phyloP scores from a whole-genome alignment of 345 rosid genomes.

The Excoecaria agallocha region DNA sequence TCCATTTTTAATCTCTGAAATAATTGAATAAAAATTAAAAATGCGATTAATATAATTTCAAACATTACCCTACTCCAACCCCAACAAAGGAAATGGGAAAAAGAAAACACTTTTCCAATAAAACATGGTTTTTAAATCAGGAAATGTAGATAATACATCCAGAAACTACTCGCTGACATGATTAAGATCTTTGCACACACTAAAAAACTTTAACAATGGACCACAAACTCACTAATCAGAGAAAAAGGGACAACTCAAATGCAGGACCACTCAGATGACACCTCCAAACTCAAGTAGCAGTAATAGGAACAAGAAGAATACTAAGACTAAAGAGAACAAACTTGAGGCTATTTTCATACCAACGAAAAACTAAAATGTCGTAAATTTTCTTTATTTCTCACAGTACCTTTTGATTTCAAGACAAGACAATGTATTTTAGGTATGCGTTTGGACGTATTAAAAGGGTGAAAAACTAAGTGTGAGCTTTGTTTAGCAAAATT shows the following conservation, averaged over 20 bases:
- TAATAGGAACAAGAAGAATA: conserved; percentile 14
- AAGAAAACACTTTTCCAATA: background rate
- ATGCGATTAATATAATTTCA: no score
- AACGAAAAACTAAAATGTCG: background rate
- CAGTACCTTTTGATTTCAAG: background rate
- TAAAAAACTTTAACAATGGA: conserved; percentile 37
- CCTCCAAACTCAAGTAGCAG: background rate
- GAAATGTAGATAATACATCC: background rate
- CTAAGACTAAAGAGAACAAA: background rate
- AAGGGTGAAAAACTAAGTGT: background rate
- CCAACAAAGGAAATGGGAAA: background rate
- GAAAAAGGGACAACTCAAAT: conserved; percentile 22
- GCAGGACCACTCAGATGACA: conserved; percentile 39
- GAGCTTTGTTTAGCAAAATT: background rate
- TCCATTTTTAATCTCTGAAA: no score
- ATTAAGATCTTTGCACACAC: conserved; percentile 27
- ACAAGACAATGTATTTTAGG: background rate
- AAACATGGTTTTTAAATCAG: background rate
- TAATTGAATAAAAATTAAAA: no score
- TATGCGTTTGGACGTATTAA: background rate
- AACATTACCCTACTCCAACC: background rate
- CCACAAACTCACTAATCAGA: conserved; percentile 38
- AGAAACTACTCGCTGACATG: conserved; percentile 33
- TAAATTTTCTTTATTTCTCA: background rate
- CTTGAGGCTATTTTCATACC: background rate